These are phyloP conservation scores for Aspergillus heteromorphus DNA, from an alignment of 495 filamentous ascomycete species.

Conservation along the genomic window DNA sequence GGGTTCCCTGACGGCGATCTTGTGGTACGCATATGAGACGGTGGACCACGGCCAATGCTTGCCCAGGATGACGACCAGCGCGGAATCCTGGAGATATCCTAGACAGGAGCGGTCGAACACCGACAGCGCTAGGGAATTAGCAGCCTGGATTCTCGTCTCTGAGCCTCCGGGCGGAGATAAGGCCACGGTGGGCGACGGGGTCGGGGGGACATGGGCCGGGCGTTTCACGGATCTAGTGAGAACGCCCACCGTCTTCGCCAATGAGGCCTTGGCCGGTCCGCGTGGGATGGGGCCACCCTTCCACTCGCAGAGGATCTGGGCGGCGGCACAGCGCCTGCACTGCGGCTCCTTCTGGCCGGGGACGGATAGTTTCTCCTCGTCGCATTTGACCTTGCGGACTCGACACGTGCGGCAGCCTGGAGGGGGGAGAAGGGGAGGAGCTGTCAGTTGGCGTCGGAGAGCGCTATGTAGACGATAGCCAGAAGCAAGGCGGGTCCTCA, in stretches of 20 bases:
- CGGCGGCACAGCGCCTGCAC: slow-evolving; percentile 24
- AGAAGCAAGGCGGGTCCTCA: slow-evolving; percentile 18
- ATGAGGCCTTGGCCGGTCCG: slow-evolving; percentile 8
- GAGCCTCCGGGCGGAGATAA: slow-evolving; percentile 8
- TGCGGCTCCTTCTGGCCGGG: slow-evolving; percentile 26
- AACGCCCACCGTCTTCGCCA: background rate
- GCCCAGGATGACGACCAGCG: slow-evolving; percentile 26
- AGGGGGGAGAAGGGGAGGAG: too few species aligned
- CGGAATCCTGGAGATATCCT: slow-evolving; percentile 25
- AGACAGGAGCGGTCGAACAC: slow-evolving; percentile 26
- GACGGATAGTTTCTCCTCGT: slow-evolving; percentile 25
- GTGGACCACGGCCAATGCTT: slow-evolving; percentile 35
- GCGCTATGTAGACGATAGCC: background rate
- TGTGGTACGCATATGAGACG: slow-evolving; percentile 28
- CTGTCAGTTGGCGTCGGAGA: background rate
- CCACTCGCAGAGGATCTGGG: slow-evolving; percentile 28
- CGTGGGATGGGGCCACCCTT: slow-evolving; percentile 26
- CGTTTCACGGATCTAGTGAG: background rate
- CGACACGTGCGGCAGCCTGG: slow-evolving; percentile 33
- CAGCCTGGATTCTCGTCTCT: slow-evolving; percentile 16
- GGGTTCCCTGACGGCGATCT: slow-evolving; percentile 26
- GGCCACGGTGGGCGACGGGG: background rate
- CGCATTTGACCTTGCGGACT: slow-evolving; percentile 33
- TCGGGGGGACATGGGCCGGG: background rate
- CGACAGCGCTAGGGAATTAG: slow-evolving; percentile 26